Conservation (phyloP, 345 rosid species). For the Arabis hirsuta region DNA sequence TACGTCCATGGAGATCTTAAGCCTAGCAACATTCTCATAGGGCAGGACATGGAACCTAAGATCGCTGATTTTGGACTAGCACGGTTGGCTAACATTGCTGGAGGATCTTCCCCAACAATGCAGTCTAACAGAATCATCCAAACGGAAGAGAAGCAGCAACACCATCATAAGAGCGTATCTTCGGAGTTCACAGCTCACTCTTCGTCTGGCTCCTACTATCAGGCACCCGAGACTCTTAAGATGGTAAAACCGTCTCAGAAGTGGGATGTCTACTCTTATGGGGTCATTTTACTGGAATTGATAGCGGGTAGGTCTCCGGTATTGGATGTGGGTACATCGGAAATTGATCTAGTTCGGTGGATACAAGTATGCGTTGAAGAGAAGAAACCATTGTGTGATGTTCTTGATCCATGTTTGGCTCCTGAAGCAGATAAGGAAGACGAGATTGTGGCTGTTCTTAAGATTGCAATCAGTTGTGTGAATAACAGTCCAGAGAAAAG, state of each 20-base stretch:
- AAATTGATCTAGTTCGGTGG: constrained; percentile 83
- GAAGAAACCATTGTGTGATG: constrained; percentile 78
- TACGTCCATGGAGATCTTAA: constrained; percentile 94
- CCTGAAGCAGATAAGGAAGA: constrained; percentile 82
- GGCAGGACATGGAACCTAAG: constrained; percentile 72
- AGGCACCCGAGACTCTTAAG: constrained; percentile 89
- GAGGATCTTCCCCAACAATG: constrained; percentile 76
- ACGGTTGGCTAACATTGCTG: constrained; percentile 89
- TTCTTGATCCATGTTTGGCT: constrained; percentile 75
- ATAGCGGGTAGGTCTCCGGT: constrained; percentile 70
- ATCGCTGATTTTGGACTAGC: constrained; percentile 91
- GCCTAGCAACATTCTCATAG: constrained; percentile 86
- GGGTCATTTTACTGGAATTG: constrained; percentile 83
- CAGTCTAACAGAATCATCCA: constrained; percentile 62
- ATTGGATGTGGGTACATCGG: constrained; percentile 60
- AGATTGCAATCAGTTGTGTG: constrained; percentile 86
- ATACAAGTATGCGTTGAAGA: constrained; percentile 87
- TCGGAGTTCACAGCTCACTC: constrained; percentile 58
- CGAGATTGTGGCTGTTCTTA: constrained; percentile 78
- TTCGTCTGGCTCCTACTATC: constrained; percentile 70
- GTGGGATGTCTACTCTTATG: constrained; percentile 96
- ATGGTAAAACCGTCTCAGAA: constrained; percentile 90
- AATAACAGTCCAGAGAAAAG: constrained; percentile 77
- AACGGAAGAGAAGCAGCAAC: constrained; percentile 68
- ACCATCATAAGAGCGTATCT: constrained; percentile 54